Evolutionary conservation across 129 eudicot genomes (phyloP), one percentile per base, ranked within the genome.

Genomic region (Tagetes patula): DNA sequence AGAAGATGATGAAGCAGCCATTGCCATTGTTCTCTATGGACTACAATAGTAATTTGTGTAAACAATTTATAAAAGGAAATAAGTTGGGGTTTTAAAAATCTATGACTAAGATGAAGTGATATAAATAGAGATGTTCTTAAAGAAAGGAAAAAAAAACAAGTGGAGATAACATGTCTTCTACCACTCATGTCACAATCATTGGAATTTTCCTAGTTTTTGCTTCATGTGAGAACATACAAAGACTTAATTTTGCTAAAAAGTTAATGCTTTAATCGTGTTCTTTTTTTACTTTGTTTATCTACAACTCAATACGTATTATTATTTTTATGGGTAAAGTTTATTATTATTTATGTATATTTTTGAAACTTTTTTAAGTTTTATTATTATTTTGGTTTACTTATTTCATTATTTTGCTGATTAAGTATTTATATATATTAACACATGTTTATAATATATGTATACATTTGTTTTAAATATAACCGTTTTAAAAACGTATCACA

Each of bases 141-240:
- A 6, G 6, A 56, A 20, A 58, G 39, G 9, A 9, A 32, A 3
- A 32, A 6, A 56, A 9, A 56, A 20, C 27, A 14, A 58, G 64
- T 32, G 9, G 14, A 58, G 64, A 58, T 58, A 32, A 32, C 5
- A 8, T 32, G 64, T 32, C 40, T 10, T 58, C 64, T 31, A 58
- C 64, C 64, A 58, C 64, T 58, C 5, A 58, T 32, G 64, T 58
- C 64, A 32, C 37, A 8, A 3, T 58, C 64, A 58, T 6, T 58
- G 40, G 39, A 58, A 31, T 33, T 55, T 58, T 58, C 64, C 64
- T 49, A 6, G 27, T 42, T 42, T 42, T 42, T 42, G 8, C 56
- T 55, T 4, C 37, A 55, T 27, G 62, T 55, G 62, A 55, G 32
- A 54, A 20, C 6, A 55, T 55, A 10, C 0, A 53, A 27, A 14